phyloP scores from a whole-genome alignment of 1,284 basidiomycete genomes.

The Clitocybe nebularis region DNA sequence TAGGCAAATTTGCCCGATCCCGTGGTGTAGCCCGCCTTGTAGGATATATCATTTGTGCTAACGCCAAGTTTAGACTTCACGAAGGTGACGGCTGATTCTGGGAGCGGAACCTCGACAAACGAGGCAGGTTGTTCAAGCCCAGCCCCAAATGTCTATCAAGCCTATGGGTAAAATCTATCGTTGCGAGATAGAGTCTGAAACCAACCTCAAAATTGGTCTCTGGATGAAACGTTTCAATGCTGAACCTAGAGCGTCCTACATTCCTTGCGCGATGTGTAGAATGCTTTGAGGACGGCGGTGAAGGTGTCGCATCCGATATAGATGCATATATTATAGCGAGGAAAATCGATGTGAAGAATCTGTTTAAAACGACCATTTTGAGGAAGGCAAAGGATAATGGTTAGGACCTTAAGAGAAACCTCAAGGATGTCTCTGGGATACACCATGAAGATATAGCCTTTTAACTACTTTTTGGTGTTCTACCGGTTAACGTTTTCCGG shows the following conservation, averaged over 20 bases:
- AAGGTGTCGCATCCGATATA: slow-evolving; percentile 12
- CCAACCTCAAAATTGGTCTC: not conserved
- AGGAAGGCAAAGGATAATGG: no score
- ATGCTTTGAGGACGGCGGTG: slow-evolving; percentile 23
- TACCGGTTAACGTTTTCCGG: no score
- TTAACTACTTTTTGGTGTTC: no score
- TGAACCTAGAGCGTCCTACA: slow-evolving; percentile 31
- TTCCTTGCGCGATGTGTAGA: slow-evolving; percentile 38
- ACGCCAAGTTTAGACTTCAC: not conserved
- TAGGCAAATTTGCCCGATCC: not conserved
- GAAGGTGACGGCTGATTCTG: not conserved
- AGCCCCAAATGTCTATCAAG: not conserved
- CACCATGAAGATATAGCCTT: no score
- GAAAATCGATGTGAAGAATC: not conserved
- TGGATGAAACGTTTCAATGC: slow-evolving; percentile 31
- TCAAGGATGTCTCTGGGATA: no score
- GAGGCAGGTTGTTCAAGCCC: not conserved
- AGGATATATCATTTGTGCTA: not conserved
- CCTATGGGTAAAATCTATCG: no score
- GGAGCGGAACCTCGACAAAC: not conserved
- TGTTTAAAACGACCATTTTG: not conserved
- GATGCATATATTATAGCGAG: not conserved
- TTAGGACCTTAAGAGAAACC: no score
- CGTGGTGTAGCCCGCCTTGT: not conserved
- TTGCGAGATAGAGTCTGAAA: no score